These are phyloP conservation scores for Chaetomium strumarium DNA, from an alignment of 2,329 filamentous ascomycete genomes.

Conservation along the genomic window DNA sequence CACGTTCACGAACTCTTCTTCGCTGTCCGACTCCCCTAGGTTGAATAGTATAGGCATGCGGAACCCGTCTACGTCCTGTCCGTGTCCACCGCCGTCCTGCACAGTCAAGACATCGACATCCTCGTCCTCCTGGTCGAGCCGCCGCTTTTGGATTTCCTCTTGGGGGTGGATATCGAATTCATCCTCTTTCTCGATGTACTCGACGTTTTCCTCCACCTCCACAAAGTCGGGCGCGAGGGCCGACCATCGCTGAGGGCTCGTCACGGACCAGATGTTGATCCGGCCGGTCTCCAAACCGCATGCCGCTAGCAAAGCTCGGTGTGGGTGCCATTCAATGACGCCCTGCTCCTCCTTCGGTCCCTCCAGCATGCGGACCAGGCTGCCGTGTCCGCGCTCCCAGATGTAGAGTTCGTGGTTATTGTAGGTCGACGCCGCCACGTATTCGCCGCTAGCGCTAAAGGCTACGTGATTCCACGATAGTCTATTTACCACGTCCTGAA, in stretches of 20 bases:
- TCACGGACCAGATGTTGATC: slow-evolving; percentile 94
- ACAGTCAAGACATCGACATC: slow-evolving; percentile 83
- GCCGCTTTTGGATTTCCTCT: slow-evolving; percentile 86
- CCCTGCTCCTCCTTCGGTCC: slow-evolving; percentile 95
- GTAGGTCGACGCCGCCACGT: slow-evolving; percentile 91
- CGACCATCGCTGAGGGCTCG: slow-evolving; percentile 94
- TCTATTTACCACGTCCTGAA: slow-evolving; percentile 93
- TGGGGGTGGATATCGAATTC: slow-evolving; percentile 97
- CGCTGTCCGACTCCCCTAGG: slow-evolving; percentile 88
- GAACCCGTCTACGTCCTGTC: slow-evolving; percentile 55
- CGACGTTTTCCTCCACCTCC: slow-evolving; percentile 96
- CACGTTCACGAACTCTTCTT: slow-evolving; percentile 73
- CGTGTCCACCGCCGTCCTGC: slow-evolving; percentile 55
- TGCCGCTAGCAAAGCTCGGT: slow-evolving; percentile 77
- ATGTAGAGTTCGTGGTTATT: slow-evolving; percentile 99
- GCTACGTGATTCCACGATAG: slow-evolving; percentile 96
- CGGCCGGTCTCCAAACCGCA: slow-evolving; percentile 89
- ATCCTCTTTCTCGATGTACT: slow-evolving; percentile 92
- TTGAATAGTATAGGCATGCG: slow-evolving; percentile 91
- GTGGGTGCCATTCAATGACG: slow-evolving; percentile 95
- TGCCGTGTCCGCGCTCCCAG: slow-evolving; percentile 91
- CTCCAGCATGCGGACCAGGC: slow-evolving; percentile 92
- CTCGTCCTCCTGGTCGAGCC: slow-evolving; percentile 88
- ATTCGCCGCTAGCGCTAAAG: slow-evolving; percentile 90
- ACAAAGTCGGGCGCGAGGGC: slow-evolving; percentile 93